Percentiles rank a stretch among this genome's conserved stretches.
phyloP scores from a whole-genome alignment of 2,329 filamentous ascomycete genomes.

The Pseudogymnoascus destructans region DNA sequence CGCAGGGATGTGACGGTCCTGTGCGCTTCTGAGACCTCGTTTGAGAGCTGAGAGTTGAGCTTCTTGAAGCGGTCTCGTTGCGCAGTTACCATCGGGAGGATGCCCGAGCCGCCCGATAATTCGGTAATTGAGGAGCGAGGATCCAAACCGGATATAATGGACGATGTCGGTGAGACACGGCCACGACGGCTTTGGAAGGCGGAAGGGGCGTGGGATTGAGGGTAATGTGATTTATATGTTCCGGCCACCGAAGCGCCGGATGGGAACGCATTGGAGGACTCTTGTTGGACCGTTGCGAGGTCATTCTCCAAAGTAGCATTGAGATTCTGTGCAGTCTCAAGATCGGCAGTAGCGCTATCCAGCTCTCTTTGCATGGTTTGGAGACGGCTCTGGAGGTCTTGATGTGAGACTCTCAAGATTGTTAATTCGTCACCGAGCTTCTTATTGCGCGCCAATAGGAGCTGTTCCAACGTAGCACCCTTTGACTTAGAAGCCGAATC shows the following conservation, averaged over 20 bases:
- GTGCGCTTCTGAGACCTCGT: slow-evolving; percentile 76
- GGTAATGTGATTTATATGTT: slow-evolving; percentile 72
- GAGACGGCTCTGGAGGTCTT: slow-evolving; percentile 72
- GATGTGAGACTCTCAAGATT: slow-evolving; percentile 81
- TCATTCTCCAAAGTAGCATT: slow-evolving; percentile 88
- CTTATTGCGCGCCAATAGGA: slow-evolving; percentile 86
- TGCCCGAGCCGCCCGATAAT: slow-evolving; percentile 59
- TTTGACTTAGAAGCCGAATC: slow-evolving; percentile 46
- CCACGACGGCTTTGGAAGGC: slow-evolving; percentile 42
- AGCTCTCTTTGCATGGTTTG: slow-evolving; percentile 74
- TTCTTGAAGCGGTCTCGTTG: slow-evolving; percentile 98
- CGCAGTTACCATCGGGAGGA: slow-evolving; percentile 94
- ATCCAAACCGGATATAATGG: slow-evolving; percentile 95
- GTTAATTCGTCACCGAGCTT: slow-evolving; percentile 92
- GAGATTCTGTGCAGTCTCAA: slow-evolving; percentile 72
- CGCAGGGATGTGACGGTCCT: slow-evolving; percentile 71
- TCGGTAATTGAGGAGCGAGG: slow-evolving; percentile 37
- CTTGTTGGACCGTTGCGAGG: slow-evolving; percentile 73
- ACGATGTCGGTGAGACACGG: slow-evolving; percentile 81
- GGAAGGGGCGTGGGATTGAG: slow-evolving; percentile 43
- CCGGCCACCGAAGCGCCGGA: slow-evolving; percentile 86
- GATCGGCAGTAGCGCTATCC: slow-evolving; percentile 67
- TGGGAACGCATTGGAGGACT: slow-evolving; percentile 71
- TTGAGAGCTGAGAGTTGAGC: slow-evolving; percentile 80
- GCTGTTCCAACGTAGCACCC: slow-evolving; percentile 76